Evolutionary conservation across 768 basidiomycete genomes (phyloP).

Genomic region (Serendipita sp.): DNA sequence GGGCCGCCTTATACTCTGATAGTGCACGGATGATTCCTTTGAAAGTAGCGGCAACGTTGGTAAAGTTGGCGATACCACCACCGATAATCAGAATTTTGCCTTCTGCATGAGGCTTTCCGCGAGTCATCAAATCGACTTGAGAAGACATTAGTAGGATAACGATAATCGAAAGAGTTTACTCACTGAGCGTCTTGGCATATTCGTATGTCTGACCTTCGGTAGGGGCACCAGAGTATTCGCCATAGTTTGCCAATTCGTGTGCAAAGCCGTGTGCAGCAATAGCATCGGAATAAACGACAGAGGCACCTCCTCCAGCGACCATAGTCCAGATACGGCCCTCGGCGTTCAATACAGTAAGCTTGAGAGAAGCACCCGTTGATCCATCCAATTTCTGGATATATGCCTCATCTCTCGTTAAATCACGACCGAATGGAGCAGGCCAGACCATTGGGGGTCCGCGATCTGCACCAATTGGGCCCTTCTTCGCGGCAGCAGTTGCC

Average conservation of each 20-base stretch:
- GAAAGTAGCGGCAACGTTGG: conserved; percentile 97
- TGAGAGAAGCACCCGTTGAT: conserved; percentile 94
- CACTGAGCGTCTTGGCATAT: conserved; percentile 95
- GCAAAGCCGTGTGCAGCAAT: conserved; percentile 89
- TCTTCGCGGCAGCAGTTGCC: conserved; percentile 27
- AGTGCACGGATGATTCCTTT: conserved; percentile 98
- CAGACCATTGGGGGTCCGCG: conserved; percentile 96
- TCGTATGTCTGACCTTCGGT: conserved; percentile 98
- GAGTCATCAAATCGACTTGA: conserved; percentile 79
- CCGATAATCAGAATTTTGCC: conserved; percentile 99
- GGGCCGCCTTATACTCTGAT: conserved; percentile 76
- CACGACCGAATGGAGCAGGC: conserved; percentile 92
- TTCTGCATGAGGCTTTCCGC: conserved; percentile 57
- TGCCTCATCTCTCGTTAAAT: conserved; percentile 95
- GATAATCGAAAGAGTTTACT: conserved; percentile 18
- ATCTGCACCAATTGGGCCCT: conserved; percentile 52
- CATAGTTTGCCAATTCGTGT: conserved; percentile 97
- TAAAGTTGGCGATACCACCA: conserved; percentile 99
- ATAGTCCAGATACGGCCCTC: conserved; percentile 98
- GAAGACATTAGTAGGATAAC: conserved; percentile 6
- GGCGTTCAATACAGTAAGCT: conserved; percentile 89
- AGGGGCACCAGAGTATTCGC: conserved; percentile 97
- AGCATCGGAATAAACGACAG: conserved; percentile 54
- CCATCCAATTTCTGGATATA: conserved; percentile 98
- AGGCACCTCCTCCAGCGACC: conserved; percentile 93